A percentile compares a stretch with the other conserved stretches of the same genome.
Conservation (phyloP, 2,329 filamentous ascomycete species). For the Onygenales sp. region DNA sequence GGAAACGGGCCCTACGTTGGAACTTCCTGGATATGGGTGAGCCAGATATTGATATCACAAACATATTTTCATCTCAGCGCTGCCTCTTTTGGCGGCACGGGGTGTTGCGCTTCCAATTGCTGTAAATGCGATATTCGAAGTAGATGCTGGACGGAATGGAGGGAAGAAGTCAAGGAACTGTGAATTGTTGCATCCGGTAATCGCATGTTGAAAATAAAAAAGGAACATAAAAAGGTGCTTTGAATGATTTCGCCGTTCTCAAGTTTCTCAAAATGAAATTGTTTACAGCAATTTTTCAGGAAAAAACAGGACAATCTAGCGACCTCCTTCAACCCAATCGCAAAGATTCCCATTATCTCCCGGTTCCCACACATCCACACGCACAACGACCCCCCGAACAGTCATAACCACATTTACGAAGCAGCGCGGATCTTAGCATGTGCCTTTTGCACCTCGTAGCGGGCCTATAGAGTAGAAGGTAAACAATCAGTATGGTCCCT, state of each 20-base stretch:
- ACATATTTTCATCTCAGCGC: too few species aligned
- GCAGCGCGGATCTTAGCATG: conserved; percentile 86
- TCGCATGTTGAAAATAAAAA: background rate
- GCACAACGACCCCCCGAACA: conserved; percentile 22
- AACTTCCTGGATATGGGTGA: too few species aligned
- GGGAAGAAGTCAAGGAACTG: background rate
- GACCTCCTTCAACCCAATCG: conserved; percentile 3
- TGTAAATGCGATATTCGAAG: too few species aligned
- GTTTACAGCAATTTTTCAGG: conserved; percentile 12
- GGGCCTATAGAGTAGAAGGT: conserved; percentile 42
- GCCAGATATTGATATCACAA: too few species aligned
- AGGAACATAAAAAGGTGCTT: background rate
- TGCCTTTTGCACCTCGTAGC: conserved; percentile 96
- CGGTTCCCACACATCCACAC: conserved; percentile 29
- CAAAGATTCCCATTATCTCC: conserved; percentile 7
- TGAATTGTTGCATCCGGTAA: background rate
- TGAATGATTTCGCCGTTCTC: conserved; percentile 9
- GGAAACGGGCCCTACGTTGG: too few species aligned
- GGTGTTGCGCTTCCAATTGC: too few species aligned
- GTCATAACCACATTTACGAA: conserved; percentile 41
- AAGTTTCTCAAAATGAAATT: conserved; percentile 11
- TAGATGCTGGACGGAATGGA: too few species aligned
- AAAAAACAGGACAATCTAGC: conserved; percentile 6
- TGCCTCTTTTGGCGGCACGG: too few species aligned
- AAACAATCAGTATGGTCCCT: background rate